These are phyloP conservation scores for Botryotinia calthae DNA, from an alignment of 2,329 filamentous ascomycete genomes.

Conservation along the genomic window DNA sequence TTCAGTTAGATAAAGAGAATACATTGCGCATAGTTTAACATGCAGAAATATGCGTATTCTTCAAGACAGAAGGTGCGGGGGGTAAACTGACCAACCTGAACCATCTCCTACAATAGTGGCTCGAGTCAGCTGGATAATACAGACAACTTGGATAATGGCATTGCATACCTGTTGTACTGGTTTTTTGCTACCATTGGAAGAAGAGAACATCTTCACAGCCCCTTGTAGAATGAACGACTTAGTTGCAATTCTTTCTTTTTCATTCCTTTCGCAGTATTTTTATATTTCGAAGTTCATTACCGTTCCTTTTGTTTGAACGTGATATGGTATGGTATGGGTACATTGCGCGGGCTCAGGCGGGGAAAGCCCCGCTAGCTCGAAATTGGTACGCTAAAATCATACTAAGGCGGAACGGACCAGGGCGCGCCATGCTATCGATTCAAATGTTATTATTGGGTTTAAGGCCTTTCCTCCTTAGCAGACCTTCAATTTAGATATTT, in stretches of 20 bases:
- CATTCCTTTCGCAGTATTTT: slow-evolving; percentile 8
- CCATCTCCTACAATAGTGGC: slow-evolving; percentile 76
- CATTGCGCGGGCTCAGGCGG: slow-evolving; percentile 7
- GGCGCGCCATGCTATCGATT: neutral
- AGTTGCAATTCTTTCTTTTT: neutral
- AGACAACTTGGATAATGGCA: slow-evolving; percentile 18
- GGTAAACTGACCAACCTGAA: slow-evolving; percentile 87
- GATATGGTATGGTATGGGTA: neutral
- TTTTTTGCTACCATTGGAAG: slow-evolving; percentile 66
- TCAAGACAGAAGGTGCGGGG: slow-evolving; percentile 19
- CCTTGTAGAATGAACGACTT: slow-evolving; percentile 14
- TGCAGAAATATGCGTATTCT: neutral
- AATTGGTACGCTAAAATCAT: slow-evolving; percentile 5
- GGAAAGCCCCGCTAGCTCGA: slow-evolving; percentile 3
- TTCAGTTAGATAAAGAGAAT: neutral
- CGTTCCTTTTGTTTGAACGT: slow-evolving; percentile 5
- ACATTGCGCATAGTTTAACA: slow-evolving; percentile 4
- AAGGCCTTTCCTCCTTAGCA: neutral
- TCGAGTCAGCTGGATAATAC: slow-evolving; percentile 18
- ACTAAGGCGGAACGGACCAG: slow-evolving; percentile 4
- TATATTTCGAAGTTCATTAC: neutral
- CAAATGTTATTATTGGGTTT: slow-evolving; percentile 4
- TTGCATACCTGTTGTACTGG: slow-evolving; percentile 64
- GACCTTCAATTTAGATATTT: neutral
- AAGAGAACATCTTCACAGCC: slow-evolving; percentile 56